Conservation (phyloP, 2,329 filamentous ascomycete genomes). For the Aspergillus melleus region DNA sequence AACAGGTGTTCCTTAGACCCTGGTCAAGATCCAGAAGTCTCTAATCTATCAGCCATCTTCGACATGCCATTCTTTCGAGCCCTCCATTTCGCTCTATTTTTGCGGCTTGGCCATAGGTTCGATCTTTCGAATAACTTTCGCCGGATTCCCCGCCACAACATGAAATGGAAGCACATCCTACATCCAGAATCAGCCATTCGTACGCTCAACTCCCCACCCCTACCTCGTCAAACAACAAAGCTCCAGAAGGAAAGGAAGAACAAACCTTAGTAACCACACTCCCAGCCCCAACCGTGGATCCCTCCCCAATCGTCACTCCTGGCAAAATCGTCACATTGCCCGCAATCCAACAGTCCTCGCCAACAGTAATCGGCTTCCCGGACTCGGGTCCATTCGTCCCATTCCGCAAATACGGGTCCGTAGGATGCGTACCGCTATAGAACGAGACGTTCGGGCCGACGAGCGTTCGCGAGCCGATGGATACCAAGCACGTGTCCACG, state of each 20-base stretch:
- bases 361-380: constrained; percentile 71
- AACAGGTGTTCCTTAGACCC: no score
- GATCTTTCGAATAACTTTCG: constrained; percentile 25
- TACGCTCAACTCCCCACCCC: no score
- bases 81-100: no score
- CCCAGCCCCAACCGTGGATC: constrained; percentile 71
- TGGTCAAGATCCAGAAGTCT: background rate
- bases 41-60: background rate
- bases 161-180: constrained; percentile 39
- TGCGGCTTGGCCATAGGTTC: background rate
- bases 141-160: constrained; percentile 38
- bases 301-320: constrained; percentile 73
- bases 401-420: background rate
- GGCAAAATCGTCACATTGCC: constrained; percentile 70
- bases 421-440: background rate
- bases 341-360: constrained; percentile 77
- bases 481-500: constrained; percentile 72
- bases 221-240: no score
- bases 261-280: constrained; percentile 63
- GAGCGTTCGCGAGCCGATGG: background rate
- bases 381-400: constrained; percentile 63
- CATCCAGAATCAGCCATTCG: background rate
- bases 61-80: background rate
- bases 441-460: background rate
- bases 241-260: background rate